phyloP scores from a whole-genome alignment of 805 yeast species.

The Teunomyces gatunensis region DNA sequence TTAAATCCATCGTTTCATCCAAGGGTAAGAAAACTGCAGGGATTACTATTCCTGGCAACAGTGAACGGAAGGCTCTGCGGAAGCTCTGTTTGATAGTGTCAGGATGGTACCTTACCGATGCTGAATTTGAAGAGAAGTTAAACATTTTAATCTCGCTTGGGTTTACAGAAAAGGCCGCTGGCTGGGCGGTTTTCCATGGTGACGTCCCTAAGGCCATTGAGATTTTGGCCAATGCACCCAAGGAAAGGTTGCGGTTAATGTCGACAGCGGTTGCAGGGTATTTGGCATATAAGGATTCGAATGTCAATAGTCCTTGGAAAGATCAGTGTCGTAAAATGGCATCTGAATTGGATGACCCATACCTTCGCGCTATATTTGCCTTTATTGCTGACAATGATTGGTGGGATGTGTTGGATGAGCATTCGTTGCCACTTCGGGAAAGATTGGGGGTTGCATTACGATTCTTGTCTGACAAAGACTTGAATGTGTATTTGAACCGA shows the following conservation, averaged over 20 bases:
- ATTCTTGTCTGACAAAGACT: constrained; percentile 75
- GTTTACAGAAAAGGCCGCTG: constrained; percentile 86
- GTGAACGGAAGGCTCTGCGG: constrained; percentile 61
- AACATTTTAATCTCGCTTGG: constrained; percentile 54
- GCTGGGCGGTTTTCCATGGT: constrained; percentile 95
- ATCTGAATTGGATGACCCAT: constrained; percentile 85
- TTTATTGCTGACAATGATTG: constrained; percentile 92
- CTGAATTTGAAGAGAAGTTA: constrained; percentile 72
- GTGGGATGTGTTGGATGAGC: constrained; percentile 93
- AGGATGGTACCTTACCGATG: constrained; percentile 84
- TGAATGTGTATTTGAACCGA: constrained; percentile 66
- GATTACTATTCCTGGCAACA: constrained; percentile 42
- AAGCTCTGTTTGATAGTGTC: constrained; percentile 77
- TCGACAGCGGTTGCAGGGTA: constrained; percentile 95
- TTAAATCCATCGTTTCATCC: constrained; percentile 48
- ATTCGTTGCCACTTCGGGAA: constrained; percentile 82
- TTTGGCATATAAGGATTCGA: constrained; percentile 57
- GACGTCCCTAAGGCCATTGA: constrained; percentile 78
- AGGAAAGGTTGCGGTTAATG: constrained; percentile 69
- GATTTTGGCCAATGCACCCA: constrained; percentile 71
- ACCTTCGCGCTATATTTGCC: constrained; percentile 87
- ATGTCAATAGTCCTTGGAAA: constrained; percentile 78
- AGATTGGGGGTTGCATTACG: constrained; percentile 87
- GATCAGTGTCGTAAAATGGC: constrained; percentile 89
- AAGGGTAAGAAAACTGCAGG: constrained; percentile 49